Percentiles rank a stretch among this genome's conserved stretches.
Conservation (phyloP, 2,329 filamentous ascomycete genomes). For the Chalaropsis thielavioides region DNA sequence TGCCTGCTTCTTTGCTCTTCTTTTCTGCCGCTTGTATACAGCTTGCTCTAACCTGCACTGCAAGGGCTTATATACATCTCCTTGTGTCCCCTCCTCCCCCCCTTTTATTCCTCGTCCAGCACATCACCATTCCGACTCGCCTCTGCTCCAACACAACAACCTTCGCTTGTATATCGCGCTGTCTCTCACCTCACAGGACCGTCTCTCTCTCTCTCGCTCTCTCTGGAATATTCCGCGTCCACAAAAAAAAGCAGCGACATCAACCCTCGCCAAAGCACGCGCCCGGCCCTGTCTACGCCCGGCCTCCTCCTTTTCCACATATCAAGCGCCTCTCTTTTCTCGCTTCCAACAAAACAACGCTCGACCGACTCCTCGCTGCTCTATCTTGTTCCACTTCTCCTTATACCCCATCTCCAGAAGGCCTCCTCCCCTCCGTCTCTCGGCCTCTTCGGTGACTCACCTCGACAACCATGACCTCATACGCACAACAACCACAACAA, state of each 20-base stretch:
- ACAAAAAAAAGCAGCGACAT: background rate
- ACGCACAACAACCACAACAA: constrained; percentile 1
- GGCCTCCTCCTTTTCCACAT: constrained; percentile 6
- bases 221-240: background rate
- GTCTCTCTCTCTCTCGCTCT: background rate
- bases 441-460: background rate
- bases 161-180: background rate
- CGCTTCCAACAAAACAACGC: background rate
- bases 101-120: background rate
- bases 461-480: background rate
- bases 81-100: background rate
- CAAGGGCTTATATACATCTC: background rate
- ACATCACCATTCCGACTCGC: background rate
- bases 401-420: background rate
- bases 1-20: background rate
- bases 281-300: background rate
- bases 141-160: background rate
- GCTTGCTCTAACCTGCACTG: background rate
- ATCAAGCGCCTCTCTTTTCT: background rate
- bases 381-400: background rate
- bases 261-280: background rate
- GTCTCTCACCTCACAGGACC: background rate
- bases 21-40: background rate
- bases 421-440: background rate
- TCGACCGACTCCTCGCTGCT: background rate